A percentile compares a stretch with the other conserved stretches of the same genome.
Conservation (phyloP, 306 rosid species). For the Cucurbita pepo region DNA sequence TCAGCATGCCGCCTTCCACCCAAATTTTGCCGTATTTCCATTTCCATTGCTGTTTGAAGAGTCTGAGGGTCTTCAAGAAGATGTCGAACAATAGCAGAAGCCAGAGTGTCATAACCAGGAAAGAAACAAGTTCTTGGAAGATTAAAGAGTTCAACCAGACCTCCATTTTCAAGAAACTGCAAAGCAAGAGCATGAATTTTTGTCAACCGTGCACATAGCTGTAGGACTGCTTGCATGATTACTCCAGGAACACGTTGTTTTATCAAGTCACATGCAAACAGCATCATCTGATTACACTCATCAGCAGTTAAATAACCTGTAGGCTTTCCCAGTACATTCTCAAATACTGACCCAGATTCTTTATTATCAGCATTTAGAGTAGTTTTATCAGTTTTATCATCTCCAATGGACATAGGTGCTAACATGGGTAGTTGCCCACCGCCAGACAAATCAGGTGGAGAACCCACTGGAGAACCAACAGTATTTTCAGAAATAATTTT, state of each 20-base stretch:
- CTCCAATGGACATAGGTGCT: slow-evolving; percentile 24
- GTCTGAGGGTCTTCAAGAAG: slow-evolving; percentile 99
- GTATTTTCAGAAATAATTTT: slow-evolving; percentile 31
- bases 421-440: slow-evolving; percentile 40
- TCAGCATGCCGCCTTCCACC: slow-evolving; percentile 75
- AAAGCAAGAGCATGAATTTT: slow-evolving; percentile 71
- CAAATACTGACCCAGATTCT: slow-evolving; percentile 33
- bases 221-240: slow-evolving; percentile 97
- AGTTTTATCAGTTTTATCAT: slow-evolving; percentile 24
- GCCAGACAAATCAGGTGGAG: slow-evolving; percentile 37
- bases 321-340: slow-evolving; percentile 68
- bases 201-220: slow-evolving; percentile 84
- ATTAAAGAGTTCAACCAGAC: slow-evolving; percentile 61
- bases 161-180: slow-evolving; percentile 91
- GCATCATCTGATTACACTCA: slow-evolving; percentile 57
- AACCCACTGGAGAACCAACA: slow-evolving; percentile 44
- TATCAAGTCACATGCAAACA: slow-evolving; percentile 78
- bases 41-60: slow-evolving; percentile 90
- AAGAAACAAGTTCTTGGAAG: slow-evolving; percentile 78
- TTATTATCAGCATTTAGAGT: slow-evolving; percentile 24
- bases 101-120: slow-evolving; percentile 95
- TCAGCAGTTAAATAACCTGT: slow-evolving; percentile 71
- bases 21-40: slow-evolving; percentile 77
- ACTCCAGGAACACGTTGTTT: slow-evolving; percentile 82
- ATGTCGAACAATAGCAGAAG: slow-evolving; percentile 89